phyloP scores from a whole-genome alignment of 148 eudicot genomes.

The Rhododendron molle region DNA sequence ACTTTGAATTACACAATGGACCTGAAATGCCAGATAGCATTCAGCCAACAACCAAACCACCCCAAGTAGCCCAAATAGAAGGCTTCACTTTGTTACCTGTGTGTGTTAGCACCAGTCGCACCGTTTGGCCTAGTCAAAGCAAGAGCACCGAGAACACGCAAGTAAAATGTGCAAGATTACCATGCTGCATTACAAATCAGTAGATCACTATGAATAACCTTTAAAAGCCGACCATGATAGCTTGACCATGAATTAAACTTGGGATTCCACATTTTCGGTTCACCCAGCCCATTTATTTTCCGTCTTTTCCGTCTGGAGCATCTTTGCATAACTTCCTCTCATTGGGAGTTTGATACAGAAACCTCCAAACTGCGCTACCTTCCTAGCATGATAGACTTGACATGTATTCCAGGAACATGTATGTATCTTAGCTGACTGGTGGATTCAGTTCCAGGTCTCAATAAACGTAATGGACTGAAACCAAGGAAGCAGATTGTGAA shows the following conservation, averaged over 20 bases:
- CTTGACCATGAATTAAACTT: background rate
- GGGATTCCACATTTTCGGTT: background rate
- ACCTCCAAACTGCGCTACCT: background rate
- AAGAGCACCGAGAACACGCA: background rate
- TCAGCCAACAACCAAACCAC: background rate
- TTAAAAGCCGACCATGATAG: slow-evolving; percentile 3
- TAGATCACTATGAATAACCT: background rate
- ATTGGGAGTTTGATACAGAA: background rate
- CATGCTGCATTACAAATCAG: background rate
- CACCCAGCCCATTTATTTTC: background rate
- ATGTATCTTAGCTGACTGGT: background rate
- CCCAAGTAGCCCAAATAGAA: background rate
- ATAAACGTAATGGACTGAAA: background rate
- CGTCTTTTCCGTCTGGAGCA: background rate
- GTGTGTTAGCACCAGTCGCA: background rate
- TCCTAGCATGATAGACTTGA: background rate
- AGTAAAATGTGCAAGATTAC: background rate
- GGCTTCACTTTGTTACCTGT: background rate
- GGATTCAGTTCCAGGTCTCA: background rate
- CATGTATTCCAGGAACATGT: background rate
- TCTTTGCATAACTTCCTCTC: background rate
- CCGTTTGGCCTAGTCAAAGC: background rate
- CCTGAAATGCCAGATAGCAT: background rate
- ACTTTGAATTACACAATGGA: background rate
- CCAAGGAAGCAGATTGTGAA: slow-evolving; percentile 1